These are phyloP conservation scores for Clitopilus passeckerianus DNA, from an alignment of 768 basidiomycete genomes.

Conservation along the genomic window DNA sequence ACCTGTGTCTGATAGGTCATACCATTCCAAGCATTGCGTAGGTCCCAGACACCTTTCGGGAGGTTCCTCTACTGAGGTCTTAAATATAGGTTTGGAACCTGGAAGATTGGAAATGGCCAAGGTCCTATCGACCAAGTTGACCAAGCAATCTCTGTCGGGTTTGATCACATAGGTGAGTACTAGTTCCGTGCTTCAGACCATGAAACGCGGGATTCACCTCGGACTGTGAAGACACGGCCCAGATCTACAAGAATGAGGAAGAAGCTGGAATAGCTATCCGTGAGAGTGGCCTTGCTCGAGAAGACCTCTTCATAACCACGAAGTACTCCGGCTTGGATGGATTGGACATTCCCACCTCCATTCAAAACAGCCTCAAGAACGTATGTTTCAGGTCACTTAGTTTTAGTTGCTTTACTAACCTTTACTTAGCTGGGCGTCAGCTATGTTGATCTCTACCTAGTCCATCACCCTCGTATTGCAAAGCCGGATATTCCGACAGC, in stretches of 20 bases:
- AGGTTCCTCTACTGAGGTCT: not conserved
- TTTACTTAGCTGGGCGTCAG: conserved; percentile 48
- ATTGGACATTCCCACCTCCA: conserved; percentile 49
- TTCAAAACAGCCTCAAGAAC: conserved; percentile 50
- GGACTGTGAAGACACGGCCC: conserved; percentile 49
- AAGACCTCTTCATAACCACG: conserved; percentile 61
- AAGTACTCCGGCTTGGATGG: conserved; percentile 53
- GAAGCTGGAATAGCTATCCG: conserved; percentile 50
- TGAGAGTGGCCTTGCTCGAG: conserved; percentile 52
- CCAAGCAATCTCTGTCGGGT: conserved; percentile 57
- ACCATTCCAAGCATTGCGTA: conserved; percentile 46
- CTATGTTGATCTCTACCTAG: conserved; percentile 70
- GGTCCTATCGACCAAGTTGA: conserved; percentile 48
- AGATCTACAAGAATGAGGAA: conserved; percentile 54
- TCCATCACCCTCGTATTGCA: conserved; percentile 53
- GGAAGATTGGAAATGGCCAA: conserved; percentile 57
- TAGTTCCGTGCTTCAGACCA: not conserved
- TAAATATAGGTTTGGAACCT: conserved; percentile 48
- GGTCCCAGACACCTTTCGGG: not conserved
- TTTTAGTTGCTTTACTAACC: not conserved
- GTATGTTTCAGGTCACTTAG: conserved; percentile 24
- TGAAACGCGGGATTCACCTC: not conserved
- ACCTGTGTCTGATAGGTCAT: conserved; percentile 26
- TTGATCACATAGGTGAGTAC: conserved; percentile 53
- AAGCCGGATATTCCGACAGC: conserved; percentile 53